These are phyloP conservation scores for Boletus reticuloceps DNA, from an alignment of 768 basidiomycete genomes.

Conservation along the genomic window DNA sequence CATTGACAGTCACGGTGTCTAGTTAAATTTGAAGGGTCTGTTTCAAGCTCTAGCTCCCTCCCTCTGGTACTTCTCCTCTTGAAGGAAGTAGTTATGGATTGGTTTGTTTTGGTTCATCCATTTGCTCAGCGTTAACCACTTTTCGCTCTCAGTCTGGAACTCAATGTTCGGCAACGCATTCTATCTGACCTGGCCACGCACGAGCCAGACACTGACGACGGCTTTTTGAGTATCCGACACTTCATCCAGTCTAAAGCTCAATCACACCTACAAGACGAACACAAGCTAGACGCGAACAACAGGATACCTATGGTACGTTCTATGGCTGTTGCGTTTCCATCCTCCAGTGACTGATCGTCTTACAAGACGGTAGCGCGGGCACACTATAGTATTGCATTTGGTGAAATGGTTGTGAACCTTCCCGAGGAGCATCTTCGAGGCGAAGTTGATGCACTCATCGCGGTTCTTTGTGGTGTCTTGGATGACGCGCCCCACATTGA, in stretches of 20 bases:
- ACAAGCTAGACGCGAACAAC: slow-evolving; percentile 9
- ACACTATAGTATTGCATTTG: slow-evolving; percentile 83
- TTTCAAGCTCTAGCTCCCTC: no score
- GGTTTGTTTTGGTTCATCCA: slow-evolving; percentile 32
- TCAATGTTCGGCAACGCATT: slow-evolving; percentile 75
- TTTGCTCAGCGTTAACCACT: not conserved
- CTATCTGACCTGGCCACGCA: slow-evolving; percentile 69
- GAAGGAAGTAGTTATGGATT: slow-evolving; percentile 41
- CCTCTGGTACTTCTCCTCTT: not conserved
- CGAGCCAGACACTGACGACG: slow-evolving; percentile 46
- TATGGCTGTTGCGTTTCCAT: not conserved
- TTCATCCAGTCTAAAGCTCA: slow-evolving; percentile 63
- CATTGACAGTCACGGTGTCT: no score
- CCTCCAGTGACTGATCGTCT: not conserved
- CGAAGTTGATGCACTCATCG: slow-evolving; percentile 53
- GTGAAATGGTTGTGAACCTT: slow-evolving; percentile 69
- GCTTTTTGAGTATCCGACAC: slow-evolving; percentile 47
- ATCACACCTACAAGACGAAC: slow-evolving; percentile 30
- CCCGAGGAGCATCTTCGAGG: slow-evolving; percentile 49
- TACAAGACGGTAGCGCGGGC: slow-evolving; percentile 64
- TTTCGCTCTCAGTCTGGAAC: slow-evolving; percentile 53
- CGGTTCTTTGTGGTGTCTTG: slow-evolving; percentile 64
- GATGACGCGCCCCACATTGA: slow-evolving; percentile 71
- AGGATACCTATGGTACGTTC: slow-evolving; percentile 58
- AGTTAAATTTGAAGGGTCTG: no score